These are phyloP conservation scores for Cenchrus fungigraminus DNA, from an alignment of 176 grass and related monocot genomes.

Conservation along the genomic window DNA sequence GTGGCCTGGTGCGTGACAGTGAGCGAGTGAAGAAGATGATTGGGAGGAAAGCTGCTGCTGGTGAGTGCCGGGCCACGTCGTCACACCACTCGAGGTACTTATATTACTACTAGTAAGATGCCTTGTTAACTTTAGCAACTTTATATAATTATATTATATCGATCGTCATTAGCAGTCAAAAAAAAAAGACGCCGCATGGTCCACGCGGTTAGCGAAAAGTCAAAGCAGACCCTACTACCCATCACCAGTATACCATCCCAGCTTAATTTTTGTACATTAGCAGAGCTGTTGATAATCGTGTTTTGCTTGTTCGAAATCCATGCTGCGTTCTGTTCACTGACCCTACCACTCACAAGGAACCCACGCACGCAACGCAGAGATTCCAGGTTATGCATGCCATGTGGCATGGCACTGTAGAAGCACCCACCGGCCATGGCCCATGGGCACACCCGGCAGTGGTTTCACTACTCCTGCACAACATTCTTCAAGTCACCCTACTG, in stretches of 20 bases:
- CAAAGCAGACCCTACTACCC: too few relatives aligned
- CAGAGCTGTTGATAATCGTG: too few relatives aligned
- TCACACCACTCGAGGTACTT: background rate
- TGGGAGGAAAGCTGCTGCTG: background rate
- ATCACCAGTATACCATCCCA: too few relatives aligned
- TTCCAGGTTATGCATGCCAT: background rate
- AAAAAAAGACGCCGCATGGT: too few relatives aligned
- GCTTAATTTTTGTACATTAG: too few relatives aligned
- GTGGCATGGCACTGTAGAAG: background rate
- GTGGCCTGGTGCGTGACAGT: background rate
- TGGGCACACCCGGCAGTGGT: background rate
- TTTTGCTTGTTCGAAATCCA: too few relatives aligned
- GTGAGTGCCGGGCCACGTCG: background rate
- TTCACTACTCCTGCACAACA: background rate
- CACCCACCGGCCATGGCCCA: background rate
- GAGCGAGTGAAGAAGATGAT: slow-evolving; percentile 23
- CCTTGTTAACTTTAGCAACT: background rate
- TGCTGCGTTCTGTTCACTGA: too few relatives aligned
- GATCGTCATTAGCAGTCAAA: too few relatives aligned
- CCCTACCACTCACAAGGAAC: too few relatives aligned
- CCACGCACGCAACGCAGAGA: background rate
- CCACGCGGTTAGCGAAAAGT: too few relatives aligned
- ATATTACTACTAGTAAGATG: background rate
- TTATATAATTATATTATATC: too few relatives aligned
- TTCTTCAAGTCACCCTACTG: background rate